phyloP scores from a whole-genome alignment of 169 alveolate genomes.

The Plasmodium berghei region DNA sequence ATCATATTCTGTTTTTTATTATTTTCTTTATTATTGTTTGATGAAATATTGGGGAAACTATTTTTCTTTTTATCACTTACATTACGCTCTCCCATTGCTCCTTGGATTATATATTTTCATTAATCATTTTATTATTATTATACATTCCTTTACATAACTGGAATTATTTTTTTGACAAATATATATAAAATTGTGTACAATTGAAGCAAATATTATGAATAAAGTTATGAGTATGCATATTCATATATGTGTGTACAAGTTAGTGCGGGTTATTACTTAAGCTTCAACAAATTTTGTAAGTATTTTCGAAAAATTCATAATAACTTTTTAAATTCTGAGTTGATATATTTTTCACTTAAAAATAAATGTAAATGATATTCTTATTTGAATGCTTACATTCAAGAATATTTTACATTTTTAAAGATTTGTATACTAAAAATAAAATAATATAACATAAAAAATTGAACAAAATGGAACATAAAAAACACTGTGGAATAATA shows the following conservation, averaged over 20 bases:
- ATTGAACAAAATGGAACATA: no score
- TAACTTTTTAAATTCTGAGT: neutral
- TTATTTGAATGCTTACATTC: neutral
- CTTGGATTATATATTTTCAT: slow-evolving; percentile 8
- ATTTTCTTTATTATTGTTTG: slow-evolving; percentile 5
- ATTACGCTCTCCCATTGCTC: slow-evolving; percentile 40
- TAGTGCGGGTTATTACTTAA: neutral
- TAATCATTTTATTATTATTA: slow-evolving; percentile 17
- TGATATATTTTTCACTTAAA: neutral
- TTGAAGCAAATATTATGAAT: no score
- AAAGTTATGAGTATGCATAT: neutral
- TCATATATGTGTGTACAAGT: neutral
- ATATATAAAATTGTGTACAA: no score
- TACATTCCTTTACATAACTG: slow-evolving; percentile 1
- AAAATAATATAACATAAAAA: neutral
- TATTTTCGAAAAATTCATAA: neutral
- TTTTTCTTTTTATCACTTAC: slow-evolving; percentile 8
- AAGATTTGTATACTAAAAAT: neutral
- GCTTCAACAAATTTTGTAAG: neutral
- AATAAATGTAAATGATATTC: neutral
- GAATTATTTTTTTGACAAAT: neutral
- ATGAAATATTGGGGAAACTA: slow-evolving; percentile 3
- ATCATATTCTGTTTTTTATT: neutral
- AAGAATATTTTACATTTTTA: neutral
- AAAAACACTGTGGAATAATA: no score